phyloP scores from a whole-genome alignment of 768 basidiomycete genomes.

The Clavulina sp. region DNA sequence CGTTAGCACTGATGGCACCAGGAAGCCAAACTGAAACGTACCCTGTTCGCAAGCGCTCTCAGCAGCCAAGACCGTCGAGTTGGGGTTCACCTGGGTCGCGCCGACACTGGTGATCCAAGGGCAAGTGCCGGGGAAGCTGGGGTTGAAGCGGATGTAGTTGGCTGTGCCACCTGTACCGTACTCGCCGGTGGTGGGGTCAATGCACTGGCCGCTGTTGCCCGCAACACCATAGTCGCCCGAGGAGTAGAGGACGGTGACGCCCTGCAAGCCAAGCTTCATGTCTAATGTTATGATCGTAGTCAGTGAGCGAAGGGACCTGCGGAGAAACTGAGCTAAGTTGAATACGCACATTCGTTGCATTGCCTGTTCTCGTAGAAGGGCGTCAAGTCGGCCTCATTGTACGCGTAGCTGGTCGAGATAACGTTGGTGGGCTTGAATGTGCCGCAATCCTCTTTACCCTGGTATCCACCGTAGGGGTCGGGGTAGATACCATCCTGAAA shows the following conservation, averaged over 20 bases:
- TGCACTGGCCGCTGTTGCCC: conserved; percentile 19
- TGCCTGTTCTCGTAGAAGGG: conserved; percentile 19
- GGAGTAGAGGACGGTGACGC: conserved; percentile 28
- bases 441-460: conserved; percentile 10
- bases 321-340: background rate
- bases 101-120: conserved; percentile 26
- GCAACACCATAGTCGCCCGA: conserved; percentile 32
- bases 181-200: conserved; percentile 13
- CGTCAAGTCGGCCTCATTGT: conserved; percentile 13
- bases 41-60: conserved; percentile 22
- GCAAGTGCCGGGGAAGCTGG: conserved; percentile 26
- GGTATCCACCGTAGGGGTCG: conserved; percentile 1
- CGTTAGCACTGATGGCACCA: no score
- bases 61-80: conserved; percentile 19
- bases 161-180: background rate
- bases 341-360: conserved; percentile 27
- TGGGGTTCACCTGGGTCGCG: conserved; percentile 23
- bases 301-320: background rate
- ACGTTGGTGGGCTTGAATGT: conserved; percentile 12
- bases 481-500: conserved; percentile 7
- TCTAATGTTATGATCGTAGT: background rate
- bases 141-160: background rate
- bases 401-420: conserved; percentile 14
- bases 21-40: no score
- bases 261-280: conserved; percentile 31